Percentiles rank a stretch among this genome's conserved stretches.
Conservation (phyloP, 306 rosid genomes). For the Cicer chorassanicum region DNA sequence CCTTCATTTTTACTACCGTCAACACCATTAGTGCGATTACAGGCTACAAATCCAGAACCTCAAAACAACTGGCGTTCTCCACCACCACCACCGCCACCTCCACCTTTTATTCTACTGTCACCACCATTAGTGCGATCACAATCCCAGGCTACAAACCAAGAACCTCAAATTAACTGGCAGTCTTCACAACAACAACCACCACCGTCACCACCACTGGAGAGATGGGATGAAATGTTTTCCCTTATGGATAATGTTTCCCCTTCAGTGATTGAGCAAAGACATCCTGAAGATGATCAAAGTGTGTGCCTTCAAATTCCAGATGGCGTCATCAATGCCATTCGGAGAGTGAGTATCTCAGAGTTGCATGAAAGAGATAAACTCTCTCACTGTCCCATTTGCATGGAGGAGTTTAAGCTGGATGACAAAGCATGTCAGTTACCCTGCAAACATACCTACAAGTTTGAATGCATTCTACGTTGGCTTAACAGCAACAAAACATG, state of each 20-base stretch:
- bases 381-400: slow-evolving; percentile 71
- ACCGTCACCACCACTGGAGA: background rate
- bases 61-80: background rate
- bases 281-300: background rate
- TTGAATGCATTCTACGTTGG: slow-evolving; percentile 75
- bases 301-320: slow-evolving; percentile 39
- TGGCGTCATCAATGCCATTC: slow-evolving; percentile 36
- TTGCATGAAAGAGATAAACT: slow-evolving; percentile 47
- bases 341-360: slow-evolving; percentile 48
- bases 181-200: background rate
- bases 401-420: slow-evolving; percentile 68
- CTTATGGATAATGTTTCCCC: background rate
- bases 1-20: too few relatives aligned
- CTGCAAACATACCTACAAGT: slow-evolving; percentile 70
- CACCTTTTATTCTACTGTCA: background rate
- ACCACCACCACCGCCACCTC: background rate
- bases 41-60: background rate
- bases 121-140: background rate
- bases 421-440: slow-evolving; percentile 63
- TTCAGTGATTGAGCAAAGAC: background rate
- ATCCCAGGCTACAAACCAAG: background rate
- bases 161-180: background rate
- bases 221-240: background rate
- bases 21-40: background rate
- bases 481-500: slow-evolving; percentile 69